Evolutionary conservation across 2,329 filamentous ascomycete species (phyloP).

Genomic region (Esteya vermicola): DNA sequence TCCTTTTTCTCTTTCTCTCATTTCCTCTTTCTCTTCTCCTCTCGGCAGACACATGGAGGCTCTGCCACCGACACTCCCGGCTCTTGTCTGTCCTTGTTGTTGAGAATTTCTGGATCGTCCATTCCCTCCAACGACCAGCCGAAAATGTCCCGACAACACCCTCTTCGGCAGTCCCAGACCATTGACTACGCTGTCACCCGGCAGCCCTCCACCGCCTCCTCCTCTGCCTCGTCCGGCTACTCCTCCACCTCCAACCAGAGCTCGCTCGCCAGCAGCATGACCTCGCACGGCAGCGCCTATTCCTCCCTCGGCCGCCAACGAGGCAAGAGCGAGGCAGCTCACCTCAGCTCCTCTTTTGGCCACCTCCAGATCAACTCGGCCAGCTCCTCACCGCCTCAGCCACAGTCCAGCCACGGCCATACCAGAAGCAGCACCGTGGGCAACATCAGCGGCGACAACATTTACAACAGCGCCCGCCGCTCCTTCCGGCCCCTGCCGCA

Average conservation of each 20-base stretch:
- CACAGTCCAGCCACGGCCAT: neutral
- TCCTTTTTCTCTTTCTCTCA: slow-evolving; percentile 3
- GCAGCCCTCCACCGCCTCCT: slow-evolving; percentile 56
- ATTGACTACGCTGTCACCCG: slow-evolving; percentile 37
- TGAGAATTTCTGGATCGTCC: too few relatives aligned
- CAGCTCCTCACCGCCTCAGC: slow-evolving; percentile 8
- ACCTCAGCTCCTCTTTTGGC: slow-evolving; percentile 25
- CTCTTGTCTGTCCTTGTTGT: too few relatives aligned
- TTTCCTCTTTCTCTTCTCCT: too few relatives aligned
- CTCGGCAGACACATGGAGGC: slow-evolving; percentile 8
- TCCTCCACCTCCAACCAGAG: slow-evolving; percentile 47
- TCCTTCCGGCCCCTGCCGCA: slow-evolving; percentile 64
- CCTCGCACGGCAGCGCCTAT: slow-evolving; percentile 54
- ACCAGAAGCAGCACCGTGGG: slow-evolving; percentile 13
- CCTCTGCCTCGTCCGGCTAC: slow-evolving; percentile 55
- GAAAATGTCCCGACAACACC: slow-evolving; percentile 45
- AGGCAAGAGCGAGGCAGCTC: slow-evolving; percentile 59
- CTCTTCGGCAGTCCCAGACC: slow-evolving; percentile 42
- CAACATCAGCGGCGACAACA: slow-evolving; percentile 35
- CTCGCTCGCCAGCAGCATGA: slow-evolving; percentile 49
- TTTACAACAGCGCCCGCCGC: slow-evolving; percentile 60
- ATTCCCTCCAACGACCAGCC: slow-evolving; percentile 2
- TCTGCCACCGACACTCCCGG: too few relatives aligned
- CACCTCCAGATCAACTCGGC: slow-evolving; percentile 26
- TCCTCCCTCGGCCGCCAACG: slow-evolving; percentile 48